Percentiles rank a stretch among this genome's conserved stretches.
These are phyloP conservation scores for Tuber melanosporum DNA, from an alignment of 495 filamentous ascomycete species.

Conservation along the genomic window DNA sequence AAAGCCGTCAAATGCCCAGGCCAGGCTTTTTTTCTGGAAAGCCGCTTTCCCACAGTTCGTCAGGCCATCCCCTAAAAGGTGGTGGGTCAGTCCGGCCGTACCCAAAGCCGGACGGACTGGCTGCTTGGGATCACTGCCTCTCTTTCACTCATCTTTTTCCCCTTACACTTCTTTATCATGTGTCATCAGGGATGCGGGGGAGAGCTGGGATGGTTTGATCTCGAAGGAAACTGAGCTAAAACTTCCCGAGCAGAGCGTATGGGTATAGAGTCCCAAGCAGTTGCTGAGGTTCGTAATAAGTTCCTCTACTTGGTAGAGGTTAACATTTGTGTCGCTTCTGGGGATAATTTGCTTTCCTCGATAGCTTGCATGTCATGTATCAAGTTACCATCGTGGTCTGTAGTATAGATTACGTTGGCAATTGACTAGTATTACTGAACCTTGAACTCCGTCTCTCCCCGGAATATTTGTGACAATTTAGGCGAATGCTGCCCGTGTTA, in stretches of 20 bases:
- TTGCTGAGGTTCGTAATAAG: conserved; percentile 1
- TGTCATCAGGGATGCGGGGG: conserved; percentile 15
- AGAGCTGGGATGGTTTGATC: not conserved
- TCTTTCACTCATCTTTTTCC: conserved; percentile 22
- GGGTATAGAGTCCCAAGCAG: conserved; percentile 5
- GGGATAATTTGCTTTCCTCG: conserved; percentile 6
- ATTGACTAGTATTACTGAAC: conserved; percentile 1
- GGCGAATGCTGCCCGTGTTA: not conserved
- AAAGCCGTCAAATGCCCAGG: too few species aligned
- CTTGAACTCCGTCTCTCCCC: not conserved
- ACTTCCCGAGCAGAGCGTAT: conserved; percentile 1
- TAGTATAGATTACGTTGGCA: conserved; percentile 4
- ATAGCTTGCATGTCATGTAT: not conserved
- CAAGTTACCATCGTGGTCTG: conserved; percentile 1
- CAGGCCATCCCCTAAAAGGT: too few species aligned
- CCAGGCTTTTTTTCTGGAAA: too few species aligned
- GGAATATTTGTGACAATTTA: not conserved
- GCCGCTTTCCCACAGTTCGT: too few species aligned
- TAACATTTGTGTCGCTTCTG: not conserved
- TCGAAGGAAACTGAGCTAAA: not conserved
- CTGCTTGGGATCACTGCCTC: too few species aligned
- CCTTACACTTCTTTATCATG: conserved; percentile 36
- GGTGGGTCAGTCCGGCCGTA: too few species aligned
- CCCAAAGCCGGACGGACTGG: too few species aligned
- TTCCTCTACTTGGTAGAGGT: not conserved